These are phyloP conservation scores for Penicillium egyptiacum DNA, from an alignment of 495 filamentous ascomycete species.

Conservation along the genomic window DNA sequence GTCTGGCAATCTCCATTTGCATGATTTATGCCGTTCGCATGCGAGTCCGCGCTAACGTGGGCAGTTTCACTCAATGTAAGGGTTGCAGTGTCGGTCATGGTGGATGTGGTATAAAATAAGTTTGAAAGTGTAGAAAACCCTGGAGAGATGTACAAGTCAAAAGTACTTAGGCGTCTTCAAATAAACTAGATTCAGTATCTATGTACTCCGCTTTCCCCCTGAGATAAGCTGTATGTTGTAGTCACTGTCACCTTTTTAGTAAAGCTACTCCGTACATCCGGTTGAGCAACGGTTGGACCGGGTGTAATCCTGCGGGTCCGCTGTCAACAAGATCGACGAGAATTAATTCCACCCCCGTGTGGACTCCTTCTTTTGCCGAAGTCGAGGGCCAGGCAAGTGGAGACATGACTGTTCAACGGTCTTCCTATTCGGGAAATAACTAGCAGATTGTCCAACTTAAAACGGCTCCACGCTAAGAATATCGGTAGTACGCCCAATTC, in stretches of 20 bases:
- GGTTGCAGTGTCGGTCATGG: neutral
- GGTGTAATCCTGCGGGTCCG: neutral
- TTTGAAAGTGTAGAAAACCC: neutral
- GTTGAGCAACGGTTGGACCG: neutral
- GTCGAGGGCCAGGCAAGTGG: neutral
- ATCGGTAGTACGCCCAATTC: too few species aligned
- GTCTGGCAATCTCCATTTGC: neutral
- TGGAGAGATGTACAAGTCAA: neutral
- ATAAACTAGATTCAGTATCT: neutral
- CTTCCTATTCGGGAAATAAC: neutral
- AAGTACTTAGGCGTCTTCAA: neutral
- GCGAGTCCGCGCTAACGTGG: neutral
- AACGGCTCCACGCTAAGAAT: neutral
- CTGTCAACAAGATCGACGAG: neutral
- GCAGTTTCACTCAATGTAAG: neutral
- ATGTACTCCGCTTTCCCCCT: too few species aligned
- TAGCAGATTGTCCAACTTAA: neutral
- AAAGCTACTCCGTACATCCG: neutral
- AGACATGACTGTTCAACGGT: neutral
- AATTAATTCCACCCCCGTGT: neutral
- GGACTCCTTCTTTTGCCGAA: neutral
- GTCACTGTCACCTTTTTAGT: neutral
- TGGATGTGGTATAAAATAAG: neutral
- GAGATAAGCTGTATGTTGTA: neutral
- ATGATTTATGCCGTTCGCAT: neutral